Base-by-base conservation (phyloP, 495 filamentous ascomycete genomes). In the Lasiosphaeriaceae sp. region DNA sequence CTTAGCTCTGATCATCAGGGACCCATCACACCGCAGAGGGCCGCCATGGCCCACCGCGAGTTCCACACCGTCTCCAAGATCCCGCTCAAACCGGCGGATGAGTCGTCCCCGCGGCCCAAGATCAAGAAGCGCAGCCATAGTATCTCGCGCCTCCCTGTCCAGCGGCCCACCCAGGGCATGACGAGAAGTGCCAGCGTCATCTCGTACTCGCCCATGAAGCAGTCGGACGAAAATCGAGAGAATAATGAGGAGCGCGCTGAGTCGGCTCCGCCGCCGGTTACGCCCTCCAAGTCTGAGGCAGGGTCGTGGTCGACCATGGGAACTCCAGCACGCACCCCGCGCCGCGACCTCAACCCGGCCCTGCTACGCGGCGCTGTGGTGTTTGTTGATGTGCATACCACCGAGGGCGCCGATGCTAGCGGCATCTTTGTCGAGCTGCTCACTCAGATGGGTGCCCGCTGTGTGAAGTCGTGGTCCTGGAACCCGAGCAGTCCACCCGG, bases 301-400 rank as follows among this genome's bases (percentile, higher is more conserved):
- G 66, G 11, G 5, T 43, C 39, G 2, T 83, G 78, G 77, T 79
- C 81, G 2, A 76, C 71, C 5, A 60, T 72, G 43, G 81, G 74
- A 20, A 84, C 83, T 0, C 83, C 83, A 9, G 79, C 78, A 12
- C 75, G 79, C 20, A 80, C 80, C 22, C 77, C 80, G 21, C 77
- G 80, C 9, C 71, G 74, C 14, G 77, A 81, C 37, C 63, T 82
- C 22, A 74, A 80, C 52, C 71, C 75, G 4, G 65, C 69, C 1
- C 61, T 85, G 1, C 75, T 96, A 1, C 77, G 80, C 14, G 92
- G 92, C 2, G 89, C 87, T 12, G 82, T 92, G 2, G 88, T 94
- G n/a, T 90, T 83, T 69, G 90, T 96, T 11, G 93, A 98, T 73
- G 90, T 97, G n/a, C 86, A 92, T 64, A 94, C 90, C 2, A 88